Evolutionary conservation across 768 basidiomycete genomes (phyloP).

Genomic region (Tulasnella calospora): DNA sequence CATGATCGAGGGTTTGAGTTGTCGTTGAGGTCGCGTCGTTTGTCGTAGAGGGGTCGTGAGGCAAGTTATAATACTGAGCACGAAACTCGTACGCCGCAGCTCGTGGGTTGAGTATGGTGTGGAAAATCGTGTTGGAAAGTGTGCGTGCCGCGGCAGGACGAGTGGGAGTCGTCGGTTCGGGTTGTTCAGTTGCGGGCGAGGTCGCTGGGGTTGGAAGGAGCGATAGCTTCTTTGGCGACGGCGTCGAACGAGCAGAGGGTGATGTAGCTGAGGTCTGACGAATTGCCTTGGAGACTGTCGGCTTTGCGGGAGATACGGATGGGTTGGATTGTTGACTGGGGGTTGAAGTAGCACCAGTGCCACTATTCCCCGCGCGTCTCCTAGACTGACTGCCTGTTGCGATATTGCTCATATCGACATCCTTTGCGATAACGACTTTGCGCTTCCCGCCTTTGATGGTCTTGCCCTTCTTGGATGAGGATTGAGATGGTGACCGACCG

Average conservation of each 20-base stretch:
- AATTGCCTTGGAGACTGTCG: background rate
- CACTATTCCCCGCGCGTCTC: background rate
- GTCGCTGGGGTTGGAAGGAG: background rate
- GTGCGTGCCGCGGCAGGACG: constrained; percentile 13
- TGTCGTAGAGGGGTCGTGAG: constrained; percentile 16
- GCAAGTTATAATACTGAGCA: constrained; percentile 16
- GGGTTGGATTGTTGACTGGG: constrained; percentile 8
- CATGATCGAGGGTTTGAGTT: constrained; percentile 13
- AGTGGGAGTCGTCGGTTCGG: background rate
- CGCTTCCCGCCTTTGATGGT: constrained; percentile 3
- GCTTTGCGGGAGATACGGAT: background rate
- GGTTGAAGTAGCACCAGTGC: constrained; percentile 6
- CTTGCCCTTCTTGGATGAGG: constrained; percentile 1
- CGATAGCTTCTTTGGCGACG: background rate
- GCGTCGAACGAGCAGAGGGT: background rate
- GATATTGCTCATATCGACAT: background rate
- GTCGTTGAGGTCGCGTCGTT: constrained; percentile 3
- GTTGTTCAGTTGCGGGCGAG: background rate
- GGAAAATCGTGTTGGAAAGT: constrained; percentile 14
- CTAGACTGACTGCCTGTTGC: background rate
- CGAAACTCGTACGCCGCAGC: constrained; percentile 26
- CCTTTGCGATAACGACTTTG: background rate
- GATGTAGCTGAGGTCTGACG: background rate
- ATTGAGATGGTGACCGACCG: background rate
- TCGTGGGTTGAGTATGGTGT: constrained; percentile 24